These are phyloP conservation scores for Clonostachys rosea DNA, from an alignment of 2,329 filamentous ascomycete species.

Conservation along the genomic window DNA sequence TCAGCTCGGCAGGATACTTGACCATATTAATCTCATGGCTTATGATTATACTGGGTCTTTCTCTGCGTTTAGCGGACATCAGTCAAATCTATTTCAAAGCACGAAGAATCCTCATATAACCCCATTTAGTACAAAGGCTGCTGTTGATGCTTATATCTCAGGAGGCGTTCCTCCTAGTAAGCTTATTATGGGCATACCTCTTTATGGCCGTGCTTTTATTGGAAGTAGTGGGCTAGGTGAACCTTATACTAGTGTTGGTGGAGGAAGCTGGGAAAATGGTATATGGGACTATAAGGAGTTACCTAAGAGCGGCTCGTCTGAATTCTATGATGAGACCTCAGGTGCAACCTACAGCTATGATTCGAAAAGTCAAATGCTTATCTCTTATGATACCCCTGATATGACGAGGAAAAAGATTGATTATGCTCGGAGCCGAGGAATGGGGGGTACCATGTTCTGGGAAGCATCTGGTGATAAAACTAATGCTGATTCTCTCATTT, in stretches of 20 bases:
- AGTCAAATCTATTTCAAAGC: conserved; percentile 10
- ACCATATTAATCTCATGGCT: conserved; percentile 65
- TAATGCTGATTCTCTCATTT: too few species aligned
- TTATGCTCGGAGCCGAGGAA: conserved; percentile 56
- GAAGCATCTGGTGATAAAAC: conserved; percentile 39
- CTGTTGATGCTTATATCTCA: conserved; percentile 60
- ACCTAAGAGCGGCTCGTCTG: conserved; percentile 54
- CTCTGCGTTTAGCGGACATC: too few species aligned
- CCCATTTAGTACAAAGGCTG: conserved; percentile 31
- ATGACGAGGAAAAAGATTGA: conserved; percentile 57
- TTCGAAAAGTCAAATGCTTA: conserved; percentile 49
- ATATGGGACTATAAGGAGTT: conserved; percentile 55
- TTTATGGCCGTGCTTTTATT: too few species aligned
- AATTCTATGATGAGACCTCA: conserved; percentile 51
- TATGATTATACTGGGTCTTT: conserved; percentile 31
- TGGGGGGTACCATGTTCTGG: conserved; percentile 85
- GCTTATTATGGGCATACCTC: conserved; percentile 65
- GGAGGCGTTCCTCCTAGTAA: conserved; percentile 60
- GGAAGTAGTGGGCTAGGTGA: too few species aligned
- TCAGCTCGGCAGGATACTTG: conserved; percentile 38
- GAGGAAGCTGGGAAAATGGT: conserved; percentile 26
- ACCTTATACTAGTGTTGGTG: too few species aligned
- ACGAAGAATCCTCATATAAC: too few species aligned
- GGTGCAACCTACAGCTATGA: conserved; percentile 72
- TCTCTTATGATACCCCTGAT: conserved; percentile 66